These are phyloP conservation scores for Pachyrhizus erosus DNA, from an alignment of 306 rosid genomes.

Conservation along the genomic window DNA sequence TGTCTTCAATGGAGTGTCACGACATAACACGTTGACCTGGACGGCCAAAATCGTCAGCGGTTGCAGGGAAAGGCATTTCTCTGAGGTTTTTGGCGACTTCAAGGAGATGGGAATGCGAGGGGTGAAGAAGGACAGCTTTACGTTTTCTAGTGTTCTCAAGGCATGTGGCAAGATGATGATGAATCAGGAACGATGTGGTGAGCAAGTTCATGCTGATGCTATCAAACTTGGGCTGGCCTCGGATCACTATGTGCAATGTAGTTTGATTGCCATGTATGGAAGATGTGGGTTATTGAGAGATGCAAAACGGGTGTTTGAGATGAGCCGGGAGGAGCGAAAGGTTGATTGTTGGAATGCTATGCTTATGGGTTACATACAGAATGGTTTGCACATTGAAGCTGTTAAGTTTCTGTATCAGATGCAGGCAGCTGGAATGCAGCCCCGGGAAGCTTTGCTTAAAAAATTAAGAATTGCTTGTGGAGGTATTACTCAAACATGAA, in stretches of 20 bases:
- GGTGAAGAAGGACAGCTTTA: constrained; percentile 57
- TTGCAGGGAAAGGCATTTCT: constrained; percentile 57
- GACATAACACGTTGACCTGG: constrained; percentile 58
- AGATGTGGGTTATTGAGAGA: constrained; percentile 55
- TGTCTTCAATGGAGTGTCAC: constrained; percentile 45
- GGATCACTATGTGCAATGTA: constrained; percentile 56
- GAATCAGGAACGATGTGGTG: constrained; percentile 50
- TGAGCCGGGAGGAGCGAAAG: constrained; percentile 41
- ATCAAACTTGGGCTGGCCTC: constrained; percentile 57
- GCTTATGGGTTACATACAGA: constrained; percentile 55
- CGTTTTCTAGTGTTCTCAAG: constrained; percentile 65
- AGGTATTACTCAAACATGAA: constrained; percentile 32
- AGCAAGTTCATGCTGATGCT: constrained; percentile 64
- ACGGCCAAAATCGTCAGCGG: constrained; percentile 53
- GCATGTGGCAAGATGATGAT: constrained; percentile 68
- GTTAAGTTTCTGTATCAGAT: constrained; percentile 65
- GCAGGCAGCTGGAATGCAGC: constrained; percentile 56
- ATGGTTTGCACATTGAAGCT: constrained; percentile 59
- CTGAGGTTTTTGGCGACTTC: constrained; percentile 51
- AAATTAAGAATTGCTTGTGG: constrained; percentile 63
- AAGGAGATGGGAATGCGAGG: constrained; percentile 62
- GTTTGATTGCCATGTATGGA: constrained; percentile 70
- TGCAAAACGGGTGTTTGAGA: constrained; percentile 56
- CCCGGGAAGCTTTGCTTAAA: constrained; percentile 58
- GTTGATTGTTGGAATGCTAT: constrained; percentile 72